phyloP scores from a whole-genome alignment of 2,329 filamentous ascomycete genomes.

The Phyllosticta paracitricarpa region DNA sequence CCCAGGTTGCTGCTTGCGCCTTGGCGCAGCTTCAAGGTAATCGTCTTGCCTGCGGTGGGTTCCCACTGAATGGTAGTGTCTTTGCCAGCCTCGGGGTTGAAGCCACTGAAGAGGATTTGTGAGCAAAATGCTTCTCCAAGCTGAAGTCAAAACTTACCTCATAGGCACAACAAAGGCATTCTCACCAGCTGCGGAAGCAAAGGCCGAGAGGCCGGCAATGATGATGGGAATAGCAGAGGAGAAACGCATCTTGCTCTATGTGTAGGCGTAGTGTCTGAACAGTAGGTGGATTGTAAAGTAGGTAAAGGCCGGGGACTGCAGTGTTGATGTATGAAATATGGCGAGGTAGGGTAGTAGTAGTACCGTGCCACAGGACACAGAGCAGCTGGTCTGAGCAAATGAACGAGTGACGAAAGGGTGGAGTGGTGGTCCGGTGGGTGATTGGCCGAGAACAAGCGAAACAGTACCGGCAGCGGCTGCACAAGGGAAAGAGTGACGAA shows the following conservation, averaged over 20 bases:
- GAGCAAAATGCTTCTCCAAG: background rate
- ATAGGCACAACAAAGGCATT: constrained; percentile 38
- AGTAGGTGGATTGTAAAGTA: background rate
- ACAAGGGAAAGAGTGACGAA: background rate
- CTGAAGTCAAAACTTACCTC: background rate
- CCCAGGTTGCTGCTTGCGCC: constrained; percentile 30
- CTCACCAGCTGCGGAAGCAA: constrained; percentile 26
- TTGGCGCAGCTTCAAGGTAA: constrained; percentile 39
- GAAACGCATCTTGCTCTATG: background rate
- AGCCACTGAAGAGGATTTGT: constrained; percentile 31
- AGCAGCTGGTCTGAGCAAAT: background rate
- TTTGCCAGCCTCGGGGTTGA: constrained; percentile 37
- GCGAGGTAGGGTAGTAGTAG: background rate
- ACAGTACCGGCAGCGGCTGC: background rate
- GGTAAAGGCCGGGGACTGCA: background rate
- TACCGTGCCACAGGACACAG: background rate
- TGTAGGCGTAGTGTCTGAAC: background rate
- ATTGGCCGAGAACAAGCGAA: background rate
- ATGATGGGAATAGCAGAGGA: constrained; percentile 22
- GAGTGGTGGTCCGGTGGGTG: background rate
- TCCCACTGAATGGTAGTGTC: constrained; percentile 39
- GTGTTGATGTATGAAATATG: background rate
- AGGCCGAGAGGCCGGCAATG: constrained; percentile 36
- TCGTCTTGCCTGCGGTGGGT: constrained; percentile 39
- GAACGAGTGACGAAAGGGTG: background rate